Percentiles rank a stretch among this genome's conserved stretches.
Conservation (phyloP, 352 stramenopile genomes). For the Globisporangium irregulare region DNA sequence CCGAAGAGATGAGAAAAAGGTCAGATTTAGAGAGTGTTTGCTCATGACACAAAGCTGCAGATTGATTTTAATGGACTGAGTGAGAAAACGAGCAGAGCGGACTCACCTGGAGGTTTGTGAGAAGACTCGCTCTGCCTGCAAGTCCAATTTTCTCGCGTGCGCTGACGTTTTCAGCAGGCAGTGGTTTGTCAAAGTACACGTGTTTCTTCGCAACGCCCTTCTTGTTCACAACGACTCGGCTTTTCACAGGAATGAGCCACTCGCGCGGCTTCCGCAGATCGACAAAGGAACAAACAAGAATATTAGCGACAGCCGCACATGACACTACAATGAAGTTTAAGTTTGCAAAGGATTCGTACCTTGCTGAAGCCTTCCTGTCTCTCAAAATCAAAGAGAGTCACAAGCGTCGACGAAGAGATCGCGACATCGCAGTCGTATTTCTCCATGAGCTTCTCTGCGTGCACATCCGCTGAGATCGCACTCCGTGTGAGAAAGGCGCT, state of each 20-base stretch:
- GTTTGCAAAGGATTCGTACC: background rate
- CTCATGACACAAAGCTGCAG: background rate
- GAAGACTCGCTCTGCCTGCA: conserved; percentile 22
- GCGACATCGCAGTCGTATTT: conserved; percentile 67
- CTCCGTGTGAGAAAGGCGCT: conserved; percentile 6
- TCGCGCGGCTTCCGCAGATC: conserved; percentile 24
- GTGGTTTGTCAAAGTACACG: conserved; percentile 54
- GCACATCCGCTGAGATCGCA: conserved; percentile 55
- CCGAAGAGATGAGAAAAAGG: background rate
- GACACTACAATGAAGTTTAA: background rate
- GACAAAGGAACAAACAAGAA: background rate
- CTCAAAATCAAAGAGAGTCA: conserved; percentile 67
- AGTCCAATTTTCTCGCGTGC: conserved; percentile 34
- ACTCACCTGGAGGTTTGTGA: conserved; percentile 33
- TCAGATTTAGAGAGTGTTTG: background rate
- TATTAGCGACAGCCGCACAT: background rate
- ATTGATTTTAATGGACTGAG: background rate
- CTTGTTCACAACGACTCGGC: conserved; percentile 30
- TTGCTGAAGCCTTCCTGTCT: conserved; percentile 22
- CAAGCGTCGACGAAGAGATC: conserved; percentile 63
- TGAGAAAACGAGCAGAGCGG: background rate
- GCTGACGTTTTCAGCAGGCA: conserved; percentile 24
- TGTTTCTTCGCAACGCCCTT: conserved; percentile 33
- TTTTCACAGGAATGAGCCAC: conserved; percentile 66
- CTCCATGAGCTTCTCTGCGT: conserved; percentile 60